Evolutionary conservation across 768 basidiomycete species (phyloP).

Genomic region (Atractiella rhizophila): DNA sequence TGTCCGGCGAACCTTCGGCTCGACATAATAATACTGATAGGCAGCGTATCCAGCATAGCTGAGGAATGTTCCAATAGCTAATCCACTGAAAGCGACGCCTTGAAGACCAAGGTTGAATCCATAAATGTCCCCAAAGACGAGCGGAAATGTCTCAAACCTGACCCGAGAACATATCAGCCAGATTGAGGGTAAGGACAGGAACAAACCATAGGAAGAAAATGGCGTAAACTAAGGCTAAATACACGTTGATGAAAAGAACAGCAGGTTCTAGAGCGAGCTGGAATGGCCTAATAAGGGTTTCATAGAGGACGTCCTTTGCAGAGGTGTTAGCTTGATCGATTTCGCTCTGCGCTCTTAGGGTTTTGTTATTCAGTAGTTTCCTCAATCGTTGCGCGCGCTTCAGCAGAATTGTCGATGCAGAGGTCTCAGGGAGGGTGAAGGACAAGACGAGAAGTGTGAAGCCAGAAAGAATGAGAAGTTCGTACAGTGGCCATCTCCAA

Average conservation of each 20-base stretch:
- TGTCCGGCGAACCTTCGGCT: neutral
- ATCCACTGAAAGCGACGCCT: neutral
- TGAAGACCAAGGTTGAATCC: neutral
- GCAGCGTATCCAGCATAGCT: neutral
- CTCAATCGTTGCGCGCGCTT: conserved; percentile 19
- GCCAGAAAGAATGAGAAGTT: neutral
- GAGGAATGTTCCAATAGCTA: neutral
- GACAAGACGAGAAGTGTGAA: conserved; percentile 1
- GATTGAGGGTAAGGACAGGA: too few relatives aligned
- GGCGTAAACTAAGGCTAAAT: neutral
- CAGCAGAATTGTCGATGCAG: conserved; percentile 17
- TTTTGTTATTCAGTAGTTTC: conserved; percentile 18
- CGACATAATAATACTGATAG: neutral
- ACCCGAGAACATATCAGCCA: too few relatives aligned
- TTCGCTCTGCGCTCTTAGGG: conserved; percentile 7
- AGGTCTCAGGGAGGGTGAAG: conserved; percentile 20
- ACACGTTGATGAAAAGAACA: neutral
- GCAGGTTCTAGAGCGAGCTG: conserved; percentile 8
- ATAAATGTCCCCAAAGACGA: conserved; percentile 5
- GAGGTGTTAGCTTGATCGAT: conserved; percentile 2
- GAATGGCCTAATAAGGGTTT: conserved; percentile 6
- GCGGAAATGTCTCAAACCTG: conserved; percentile 6
- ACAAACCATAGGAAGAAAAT: neutral
- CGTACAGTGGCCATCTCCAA: conserved; percentile 19
- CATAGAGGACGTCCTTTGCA: neutral